Evolutionary conservation across 306 rosid genomes (phyloP), one percentile per base, ranked within the genome.

Genomic region (Cicer cuneatum): DNA sequence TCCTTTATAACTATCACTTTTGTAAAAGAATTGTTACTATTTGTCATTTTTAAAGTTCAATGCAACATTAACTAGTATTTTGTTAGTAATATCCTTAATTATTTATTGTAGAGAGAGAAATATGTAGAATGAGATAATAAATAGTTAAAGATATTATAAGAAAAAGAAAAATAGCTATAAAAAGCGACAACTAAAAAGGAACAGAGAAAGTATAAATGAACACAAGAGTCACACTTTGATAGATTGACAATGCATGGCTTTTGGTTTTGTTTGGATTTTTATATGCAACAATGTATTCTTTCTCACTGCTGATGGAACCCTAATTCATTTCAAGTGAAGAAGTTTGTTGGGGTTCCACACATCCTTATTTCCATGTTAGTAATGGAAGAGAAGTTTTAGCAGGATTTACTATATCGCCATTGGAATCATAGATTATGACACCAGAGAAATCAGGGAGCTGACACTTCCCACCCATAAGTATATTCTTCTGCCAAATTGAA

Each of bases 401-500:
- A 16, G 92, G 90, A 16, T 83, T 64, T 16, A 88, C 84, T 0
- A 85, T 19, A 41, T 76, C 89, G 53, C 99, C 99, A 47, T 88
- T 48, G 0, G 89, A 45, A 62, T 94, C 88, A 12, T 94, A 94
- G 15, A 94, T 88, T 29, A 94, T 94, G 82, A 92, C 90, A 6
- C 99, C 99, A 0, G 97, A 94, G 73, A 86, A 94, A 67, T 94
- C 96, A 0, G 96, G 99, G 15, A 94, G 92, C 67, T 94, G 87
- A 15, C 99, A 92, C 85, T 92, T 88, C 5, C 97, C 97, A 0
- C 99, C 97, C 97, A 92, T 92, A 10, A 92, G 88, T 10, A 94
- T 94, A 77, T 92, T 94, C 88, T 86, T 91, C 82, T 88, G 90
- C 99, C 99, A 90, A 12, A 91, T 48, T 2, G 97, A 79, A 78